Evolutionary conservation across 2,329 filamentous ascomycete species (phyloP).

Genomic region (Xylariales sp.): DNA sequence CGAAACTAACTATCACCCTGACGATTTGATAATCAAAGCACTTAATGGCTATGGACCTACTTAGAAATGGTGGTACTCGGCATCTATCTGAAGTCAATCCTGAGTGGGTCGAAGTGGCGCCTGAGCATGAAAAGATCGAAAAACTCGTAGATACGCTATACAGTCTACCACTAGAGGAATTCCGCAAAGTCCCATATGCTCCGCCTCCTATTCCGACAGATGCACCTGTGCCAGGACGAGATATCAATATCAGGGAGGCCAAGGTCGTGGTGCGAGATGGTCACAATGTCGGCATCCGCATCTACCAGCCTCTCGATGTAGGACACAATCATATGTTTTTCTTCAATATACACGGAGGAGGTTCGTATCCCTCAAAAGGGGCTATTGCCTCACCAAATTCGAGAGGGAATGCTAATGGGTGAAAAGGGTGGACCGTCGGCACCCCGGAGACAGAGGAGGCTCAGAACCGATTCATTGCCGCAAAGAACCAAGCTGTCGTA

Average conservation of each 20-base stretch:
- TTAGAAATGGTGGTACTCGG: too few relatives aligned
- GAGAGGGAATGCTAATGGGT: neutral
- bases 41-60: too few relatives aligned
- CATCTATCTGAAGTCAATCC: neutral
- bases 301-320: neutral
- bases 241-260: neutral
- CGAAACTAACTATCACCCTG: too few relatives aligned
- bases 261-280: neutral
- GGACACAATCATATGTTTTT: neutral
- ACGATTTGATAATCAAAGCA: too few relatives aligned
- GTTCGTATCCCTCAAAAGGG: neutral
- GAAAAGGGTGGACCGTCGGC: neutral
- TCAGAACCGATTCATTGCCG: conserved; percentile 1
- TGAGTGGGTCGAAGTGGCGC: neutral
- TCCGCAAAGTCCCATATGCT: conserved; percentile 1
- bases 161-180: neutral
- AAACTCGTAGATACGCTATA: neutral
- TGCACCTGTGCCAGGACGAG: neutral
- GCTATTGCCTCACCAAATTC: neutral
- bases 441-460: neutral
- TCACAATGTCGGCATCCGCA: neutral
- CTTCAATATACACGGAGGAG: conserved; percentile 2
- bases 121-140: neutral
- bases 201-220: neutral
- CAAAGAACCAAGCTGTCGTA: neutral